phyloP scores from a whole-genome alignment of 108 stramenopile species.

The Pseudonitzschia multiseries region DNA sequence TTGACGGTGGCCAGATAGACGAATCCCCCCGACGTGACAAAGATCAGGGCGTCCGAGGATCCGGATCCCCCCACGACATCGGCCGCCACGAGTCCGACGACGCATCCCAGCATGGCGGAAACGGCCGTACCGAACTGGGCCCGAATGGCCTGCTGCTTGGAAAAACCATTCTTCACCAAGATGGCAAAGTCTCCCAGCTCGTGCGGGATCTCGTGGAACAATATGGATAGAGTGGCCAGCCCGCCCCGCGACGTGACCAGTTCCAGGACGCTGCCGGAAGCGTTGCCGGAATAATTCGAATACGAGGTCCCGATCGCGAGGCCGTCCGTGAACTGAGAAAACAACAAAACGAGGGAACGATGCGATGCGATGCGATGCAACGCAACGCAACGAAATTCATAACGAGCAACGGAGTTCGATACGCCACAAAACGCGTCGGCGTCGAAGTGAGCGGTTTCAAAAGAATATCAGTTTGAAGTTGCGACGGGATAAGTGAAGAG shows the following conservation, averaged over 20 bases:
- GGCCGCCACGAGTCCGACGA: constrained; percentile 56
- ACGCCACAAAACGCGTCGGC: no score
- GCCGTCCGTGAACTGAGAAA: constrained; percentile 41
- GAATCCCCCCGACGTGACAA: constrained; percentile 86
- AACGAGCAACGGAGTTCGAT: no score
- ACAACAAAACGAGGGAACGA: background rate
- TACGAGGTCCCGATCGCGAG: constrained; percentile 87
- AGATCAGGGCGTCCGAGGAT: constrained; percentile 43
- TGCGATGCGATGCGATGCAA: no score
- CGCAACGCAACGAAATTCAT: no score
- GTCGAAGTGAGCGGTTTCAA: no score
- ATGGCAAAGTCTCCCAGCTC: constrained; percentile 89
- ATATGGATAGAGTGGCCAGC: constrained; percentile 72
- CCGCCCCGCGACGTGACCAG: constrained; percentile 68
- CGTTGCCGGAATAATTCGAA: constrained; percentile 39
- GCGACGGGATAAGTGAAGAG: no score
- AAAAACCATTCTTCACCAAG: constrained; percentile 72
- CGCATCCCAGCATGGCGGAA: constrained; percentile 80
- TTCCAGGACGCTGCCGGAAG: constrained; percentile 32
- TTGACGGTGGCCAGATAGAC: constrained; percentile 79
- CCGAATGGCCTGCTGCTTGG: constrained; percentile 72
- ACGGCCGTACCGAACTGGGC: constrained; percentile 84
- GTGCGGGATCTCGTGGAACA: constrained; percentile 91
- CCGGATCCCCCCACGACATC: constrained; percentile 34
- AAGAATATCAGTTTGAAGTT: no score